Base-by-base conservation (phyloP, 345 rosid genomes). In the Hibiscus mutabilis region DNA sequence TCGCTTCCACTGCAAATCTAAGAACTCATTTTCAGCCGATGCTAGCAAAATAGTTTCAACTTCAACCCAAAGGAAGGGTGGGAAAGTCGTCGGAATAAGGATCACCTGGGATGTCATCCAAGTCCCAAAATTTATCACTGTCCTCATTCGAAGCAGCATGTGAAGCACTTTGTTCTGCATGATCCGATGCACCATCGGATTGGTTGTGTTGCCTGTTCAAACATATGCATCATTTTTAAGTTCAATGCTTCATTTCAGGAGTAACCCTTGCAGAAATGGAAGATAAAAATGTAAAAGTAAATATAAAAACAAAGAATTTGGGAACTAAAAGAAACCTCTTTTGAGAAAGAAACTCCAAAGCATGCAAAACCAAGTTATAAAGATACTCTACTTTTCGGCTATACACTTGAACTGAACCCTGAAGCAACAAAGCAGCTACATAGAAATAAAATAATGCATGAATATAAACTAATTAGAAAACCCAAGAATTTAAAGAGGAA, bases 401-500 rank as follows among this genome's bases (percentile, higher is more conserved):
- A 63, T 95, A 95, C 62, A 95, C 99, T 74, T 95, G 99, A 71
- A 87, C 90, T 42, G 99, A 95, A 61, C 97, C 98, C 86, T 95
- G 99, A 82, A 95, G 87, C 79, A 95, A 80, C 83, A 95, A 86
- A 73, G 99, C 99, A 81, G 99, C 99, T 95, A 76, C 83, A 87
- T 22, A 25, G 56, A 44, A 40, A 59, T 27, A 37, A 63, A 22
- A 24, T 69, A 42, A 21, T 42, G 14, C 40, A 66, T 55, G 13
- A 19, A 53, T 47, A 5, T 40, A 47, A 69, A 27, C 53, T 46
- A 65, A 67, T 53, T 42, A 35, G 22, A 35, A 77, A 60, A 62
- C 62, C 31, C 24, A 47, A 64, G 74, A 22, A 67, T 6, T 55
- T 21, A 19, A 18, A 7, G 18, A 70, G 18, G 42, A 55, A 51